Evolutionary conservation across 176 grass and related monocot genomes (phyloP).

Genomic region (Eragrostis curvula): DNA sequence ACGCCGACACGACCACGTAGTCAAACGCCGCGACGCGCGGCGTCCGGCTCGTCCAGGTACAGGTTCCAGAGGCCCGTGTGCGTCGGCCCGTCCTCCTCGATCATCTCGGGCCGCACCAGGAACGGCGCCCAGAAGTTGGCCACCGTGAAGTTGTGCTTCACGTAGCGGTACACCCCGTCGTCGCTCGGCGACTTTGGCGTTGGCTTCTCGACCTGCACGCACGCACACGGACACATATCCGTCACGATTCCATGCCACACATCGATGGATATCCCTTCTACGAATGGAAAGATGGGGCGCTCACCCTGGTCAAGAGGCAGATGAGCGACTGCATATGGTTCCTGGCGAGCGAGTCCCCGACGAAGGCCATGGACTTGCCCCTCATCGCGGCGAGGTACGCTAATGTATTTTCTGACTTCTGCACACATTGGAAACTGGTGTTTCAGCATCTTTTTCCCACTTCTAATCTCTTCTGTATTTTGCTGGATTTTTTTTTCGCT

Average conservation of each 20-base stretch:
- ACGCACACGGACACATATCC: too few relatives aligned
- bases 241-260: too few relatives aligned
- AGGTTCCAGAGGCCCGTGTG: conserved; percentile 53
- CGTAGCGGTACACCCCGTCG: conserved; percentile 18
- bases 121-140: conserved; percentile 53
- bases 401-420: too few relatives aligned
- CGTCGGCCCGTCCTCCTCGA: conserved; percentile 22
- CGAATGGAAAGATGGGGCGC: too few relatives aligned
- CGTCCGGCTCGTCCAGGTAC: conserved; percentile 61
- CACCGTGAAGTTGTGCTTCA: conserved; percentile 50
- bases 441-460: too few relatives aligned
- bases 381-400: conserved; percentile 46
- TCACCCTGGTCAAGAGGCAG: conserved; percentile 48
- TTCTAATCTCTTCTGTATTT: too few relatives aligned
- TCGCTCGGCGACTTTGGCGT: conserved; percentile 17
- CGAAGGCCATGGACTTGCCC: conserved; percentile 56
- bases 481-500: too few relatives aligned
- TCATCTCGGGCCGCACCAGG: conserved; percentile 43
- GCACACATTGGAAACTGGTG: too few relatives aligned
- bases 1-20: conserved; percentile 57
- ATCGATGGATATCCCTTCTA: too few relatives aligned
- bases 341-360: conserved; percentile 72
- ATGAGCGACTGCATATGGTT: conserved; percentile 76
- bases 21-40: neutral
- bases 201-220: conserved; percentile 6